Evolutionary conservation across 2,329 filamentous ascomycete genomes (phyloP).

Genomic region (Boeremia exigua): DNA sequence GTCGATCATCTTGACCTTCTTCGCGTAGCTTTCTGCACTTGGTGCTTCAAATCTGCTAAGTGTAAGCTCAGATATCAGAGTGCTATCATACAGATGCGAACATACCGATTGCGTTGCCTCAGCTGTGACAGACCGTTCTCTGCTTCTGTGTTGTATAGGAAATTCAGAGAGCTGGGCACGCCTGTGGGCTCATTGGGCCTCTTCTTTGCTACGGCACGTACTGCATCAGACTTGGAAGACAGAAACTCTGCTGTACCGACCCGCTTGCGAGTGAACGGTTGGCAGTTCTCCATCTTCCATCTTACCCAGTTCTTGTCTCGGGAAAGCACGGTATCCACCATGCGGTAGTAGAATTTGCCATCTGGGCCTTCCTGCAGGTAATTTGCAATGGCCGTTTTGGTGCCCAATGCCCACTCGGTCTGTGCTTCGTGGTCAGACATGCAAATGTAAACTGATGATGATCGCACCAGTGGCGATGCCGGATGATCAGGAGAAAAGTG

Average conservation of each 20-base stretch:
- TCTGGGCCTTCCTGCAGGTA: slow-evolving; percentile 83
- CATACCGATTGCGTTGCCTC: slow-evolving; percentile 64
- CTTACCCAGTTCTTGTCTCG: slow-evolving; percentile 98
- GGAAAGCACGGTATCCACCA: slow-evolving; percentile 94
- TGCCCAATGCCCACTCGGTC: slow-evolving; percentile 83
- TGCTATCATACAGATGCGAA: slow-evolving; percentile 2
- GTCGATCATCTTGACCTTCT: slow-evolving; percentile 77
- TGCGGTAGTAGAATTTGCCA: slow-evolving; percentile 91
- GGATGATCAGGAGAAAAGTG: slow-evolving; percentile 21
- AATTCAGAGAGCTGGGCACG: slow-evolving; percentile 56
- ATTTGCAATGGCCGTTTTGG: slow-evolving; percentile 77
- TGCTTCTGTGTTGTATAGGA: slow-evolving; percentile 72
- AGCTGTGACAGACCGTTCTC: slow-evolving; percentile 71
- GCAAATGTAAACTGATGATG: slow-evolving; percentile 28
- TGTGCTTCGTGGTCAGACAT: slow-evolving; percentile 52
- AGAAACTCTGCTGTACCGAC: slow-evolving; percentile 73
- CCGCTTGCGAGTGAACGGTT: slow-evolving; percentile 78
- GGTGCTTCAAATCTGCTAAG: slow-evolving; percentile 69
- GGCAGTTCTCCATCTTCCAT: slow-evolving; percentile 96
- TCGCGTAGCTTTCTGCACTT: slow-evolving; percentile 71
- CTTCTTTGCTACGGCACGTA: slow-evolving; percentile 72
- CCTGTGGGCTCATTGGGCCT: slow-evolving; percentile 62
- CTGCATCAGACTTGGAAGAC: slow-evolving; percentile 70
- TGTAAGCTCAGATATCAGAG: slow-evolving; percentile 31
- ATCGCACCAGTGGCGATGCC: slow-evolving; percentile 21